Evolutionary conservation across 164 flowering plant species (phyloP).

Genomic region (Paratinospora sagittata): DNA sequence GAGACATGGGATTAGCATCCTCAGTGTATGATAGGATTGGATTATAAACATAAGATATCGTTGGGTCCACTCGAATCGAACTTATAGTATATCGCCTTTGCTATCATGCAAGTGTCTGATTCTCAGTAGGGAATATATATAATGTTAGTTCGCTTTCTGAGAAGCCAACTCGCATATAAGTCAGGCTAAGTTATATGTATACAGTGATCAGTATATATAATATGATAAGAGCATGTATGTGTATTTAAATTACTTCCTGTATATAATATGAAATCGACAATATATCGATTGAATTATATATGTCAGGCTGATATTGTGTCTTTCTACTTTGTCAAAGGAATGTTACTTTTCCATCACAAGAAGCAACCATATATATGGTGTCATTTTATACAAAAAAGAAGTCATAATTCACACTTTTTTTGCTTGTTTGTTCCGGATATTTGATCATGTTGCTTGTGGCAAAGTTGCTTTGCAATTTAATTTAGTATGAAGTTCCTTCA

Average conservation of each 20-base stretch:
- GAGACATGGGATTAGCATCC: slow-evolving; percentile 11
- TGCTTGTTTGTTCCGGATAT: not conserved
- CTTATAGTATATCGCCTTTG: not conserved
- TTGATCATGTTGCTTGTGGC: not conserved
- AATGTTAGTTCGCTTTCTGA: not conserved
- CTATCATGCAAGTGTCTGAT: slow-evolving; percentile 7
- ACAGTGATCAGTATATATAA: not conserved
- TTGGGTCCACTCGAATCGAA: slow-evolving; percentile 1
- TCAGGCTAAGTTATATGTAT: not conserved
- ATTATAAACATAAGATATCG: not conserved
- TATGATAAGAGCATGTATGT: not conserved
- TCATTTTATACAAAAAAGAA: not conserved
- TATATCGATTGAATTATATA: too few relatives aligned
- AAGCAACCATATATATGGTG: not conserved
- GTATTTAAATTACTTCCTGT: too few relatives aligned
- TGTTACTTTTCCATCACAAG: not conserved
- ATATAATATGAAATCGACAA: not conserved
- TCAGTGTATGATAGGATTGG: slow-evolving; percentile 1
- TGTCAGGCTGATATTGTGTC: too few relatives aligned
- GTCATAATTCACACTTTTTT: not conserved
- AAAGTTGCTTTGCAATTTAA: not conserved
- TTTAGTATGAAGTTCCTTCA: not conserved
- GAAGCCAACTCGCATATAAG: slow-evolving; percentile 1
- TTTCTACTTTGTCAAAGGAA: too few relatives aligned
- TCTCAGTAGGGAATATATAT: slow-evolving; percentile 7